phyloP scores from a whole-genome alignment of 1,284 basidiomycete species.

The Kwoniella shivajii region DNA sequence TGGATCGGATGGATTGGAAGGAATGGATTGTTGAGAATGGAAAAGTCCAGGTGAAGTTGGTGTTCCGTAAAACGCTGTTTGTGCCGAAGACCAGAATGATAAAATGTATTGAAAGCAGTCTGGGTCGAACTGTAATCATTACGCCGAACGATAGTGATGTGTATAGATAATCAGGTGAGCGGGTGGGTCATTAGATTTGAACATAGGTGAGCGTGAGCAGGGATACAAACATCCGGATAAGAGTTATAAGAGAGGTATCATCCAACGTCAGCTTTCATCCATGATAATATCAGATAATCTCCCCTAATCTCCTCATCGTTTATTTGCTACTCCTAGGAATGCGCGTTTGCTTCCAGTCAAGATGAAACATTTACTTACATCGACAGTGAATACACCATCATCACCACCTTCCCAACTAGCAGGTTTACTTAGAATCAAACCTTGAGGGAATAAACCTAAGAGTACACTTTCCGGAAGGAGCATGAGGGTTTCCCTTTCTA shows the following conservation, averaged over 20 bases:
- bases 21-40: constrained; percentile 74
- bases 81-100: constrained; percentile 83
- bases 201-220: background rate
- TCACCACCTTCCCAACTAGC: constrained; percentile 73
- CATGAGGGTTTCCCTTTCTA: constrained; percentile 98
- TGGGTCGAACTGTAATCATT: constrained; percentile 96
- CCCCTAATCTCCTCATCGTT: background rate
- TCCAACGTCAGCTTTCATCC: background rate
- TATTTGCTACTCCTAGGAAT: background rate
- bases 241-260: background rate
- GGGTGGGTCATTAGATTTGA: background rate
- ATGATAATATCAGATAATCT: background rate
- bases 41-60: constrained; percentile 71
- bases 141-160: background rate
- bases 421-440: constrained; percentile 88
- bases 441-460: constrained; percentile 95
- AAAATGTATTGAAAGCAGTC: constrained; percentile 93
- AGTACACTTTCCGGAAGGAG: constrained; percentile 96
- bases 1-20: constrained; percentile 55
- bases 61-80: constrained; percentile 90
- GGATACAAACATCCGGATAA: background rate
- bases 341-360: background rate
- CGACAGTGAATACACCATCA: constrained; percentile 92
- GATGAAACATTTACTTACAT: constrained; percentile 63
- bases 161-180: background rate